Evolutionary conservation across 2,329 filamentous ascomycete species (phyloP).

Genomic region (Allantophomopsis cytisporea): DNA sequence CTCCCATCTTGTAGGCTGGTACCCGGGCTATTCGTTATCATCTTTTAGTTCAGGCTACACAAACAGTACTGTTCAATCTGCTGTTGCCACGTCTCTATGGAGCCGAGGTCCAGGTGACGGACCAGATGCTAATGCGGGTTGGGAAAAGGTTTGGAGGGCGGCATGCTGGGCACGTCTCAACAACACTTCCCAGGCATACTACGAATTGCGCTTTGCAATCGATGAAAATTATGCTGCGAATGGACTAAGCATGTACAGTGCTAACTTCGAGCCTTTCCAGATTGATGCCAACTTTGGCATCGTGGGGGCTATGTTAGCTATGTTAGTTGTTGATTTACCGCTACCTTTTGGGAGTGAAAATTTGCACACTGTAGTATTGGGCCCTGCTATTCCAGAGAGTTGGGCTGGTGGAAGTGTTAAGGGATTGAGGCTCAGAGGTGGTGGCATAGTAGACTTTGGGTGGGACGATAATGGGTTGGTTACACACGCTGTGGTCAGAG

Average conservation of each 20-base stretch:
- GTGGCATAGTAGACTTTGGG: constrained; percentile 25
- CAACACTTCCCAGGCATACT: constrained; percentile 32
- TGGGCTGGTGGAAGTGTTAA: constrained; percentile 30
- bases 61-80: constrained; percentile 26
- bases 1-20: constrained; percentile 41
- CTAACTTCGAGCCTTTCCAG: constrained; percentile 33
- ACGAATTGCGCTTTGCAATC: constrained; percentile 32
- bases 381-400: constrained; percentile 29
- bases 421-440: constrained; percentile 29
- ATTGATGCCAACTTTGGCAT: constrained; percentile 45
- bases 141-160: constrained; percentile 43
- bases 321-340: constrained; percentile 36
- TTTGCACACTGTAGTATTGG: constrained; percentile 25
- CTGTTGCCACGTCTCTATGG: constrained; percentile 29
- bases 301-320: constrained; percentile 31
- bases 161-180: constrained; percentile 43
- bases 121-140: constrained; percentile 36
- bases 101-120: constrained; percentile 30
- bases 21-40: constrained; percentile 35
- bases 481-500: constrained; percentile 3
- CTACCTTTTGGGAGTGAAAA: constrained; percentile 7
- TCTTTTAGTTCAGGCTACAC: constrained; percentile 26
- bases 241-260: constrained; percentile 35
- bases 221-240: constrained; percentile 34
- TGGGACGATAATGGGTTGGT: constrained; percentile 26